Evolutionary conservation across 192 early-diverging fungal species (phyloP).

Genomic region (Dissophora globulifera): DNA sequence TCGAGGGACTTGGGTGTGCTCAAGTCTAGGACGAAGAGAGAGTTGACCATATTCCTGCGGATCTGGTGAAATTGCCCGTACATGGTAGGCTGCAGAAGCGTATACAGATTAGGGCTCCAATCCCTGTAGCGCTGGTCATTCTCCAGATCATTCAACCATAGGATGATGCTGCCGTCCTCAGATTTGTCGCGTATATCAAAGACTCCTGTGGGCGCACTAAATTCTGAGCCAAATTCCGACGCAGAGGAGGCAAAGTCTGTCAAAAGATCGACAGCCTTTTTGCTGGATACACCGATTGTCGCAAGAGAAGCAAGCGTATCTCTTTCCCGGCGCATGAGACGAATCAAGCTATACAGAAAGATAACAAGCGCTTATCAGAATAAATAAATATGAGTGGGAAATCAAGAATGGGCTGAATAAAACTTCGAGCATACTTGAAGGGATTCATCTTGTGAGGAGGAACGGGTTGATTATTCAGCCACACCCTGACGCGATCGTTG

Average conservation of each 20-base stretch:
- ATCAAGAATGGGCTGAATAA: background rate
- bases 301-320: constrained; percentile 60
- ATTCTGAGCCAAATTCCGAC: constrained; percentile 10
- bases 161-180: constrained; percentile 58
- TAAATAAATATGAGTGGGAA: no score
- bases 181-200: constrained; percentile 85
- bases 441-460: constrained; percentile 67
- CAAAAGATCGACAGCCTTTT: constrained; percentile 55
- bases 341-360: constrained; percentile 64
- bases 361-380: no score
- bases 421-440: constrained; percentile 59
- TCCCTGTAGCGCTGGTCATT: constrained; percentile 78
- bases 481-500: constrained; percentile 54
- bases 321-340: constrained; percentile 66
- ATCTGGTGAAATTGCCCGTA: constrained; percentile 80
- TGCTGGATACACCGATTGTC: constrained; percentile 51
- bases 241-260: constrained; percentile 40
- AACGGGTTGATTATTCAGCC: constrained; percentile 75
- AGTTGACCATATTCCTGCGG: constrained; percentile 80
- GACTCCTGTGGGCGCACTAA: constrained; percentile 39
- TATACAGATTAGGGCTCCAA: constrained; percentile 57
- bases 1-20: constrained; percentile 63
- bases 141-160: constrained; percentile 96
- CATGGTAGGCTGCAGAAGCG: constrained; percentile 70
- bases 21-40: constrained; percentile 82